These are phyloP conservation scores for Uromyces viciae-fabae DNA, from an alignment of 1,284 basidiomycete genomes.

Conservation along the genomic window DNA sequence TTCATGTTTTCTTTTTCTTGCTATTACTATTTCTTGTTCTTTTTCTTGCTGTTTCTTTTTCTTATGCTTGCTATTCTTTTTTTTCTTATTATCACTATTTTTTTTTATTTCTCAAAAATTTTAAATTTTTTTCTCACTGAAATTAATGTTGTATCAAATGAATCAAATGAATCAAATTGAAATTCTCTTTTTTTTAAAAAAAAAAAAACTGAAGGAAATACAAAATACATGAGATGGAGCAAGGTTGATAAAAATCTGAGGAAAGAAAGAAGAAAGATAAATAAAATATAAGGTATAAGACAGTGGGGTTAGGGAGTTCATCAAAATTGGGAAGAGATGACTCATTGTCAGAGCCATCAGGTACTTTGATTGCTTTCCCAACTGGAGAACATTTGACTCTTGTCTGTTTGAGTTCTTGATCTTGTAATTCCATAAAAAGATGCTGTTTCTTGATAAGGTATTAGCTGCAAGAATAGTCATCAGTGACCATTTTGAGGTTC, in stretches of 20 bases:
- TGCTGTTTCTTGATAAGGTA: too few relatives aligned
- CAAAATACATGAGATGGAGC: neutral
- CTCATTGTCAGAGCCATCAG: too few relatives aligned
- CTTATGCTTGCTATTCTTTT: neutral
- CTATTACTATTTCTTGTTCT: neutral
- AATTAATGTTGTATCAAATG: neutral
- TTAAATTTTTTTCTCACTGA: neutral
- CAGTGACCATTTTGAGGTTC: too few relatives aligned
- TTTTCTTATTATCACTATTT: neutral
- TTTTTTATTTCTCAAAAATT: neutral
- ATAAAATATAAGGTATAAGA: neutral
- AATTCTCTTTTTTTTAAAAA: neutral
- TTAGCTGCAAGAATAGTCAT: too few relatives aligned
- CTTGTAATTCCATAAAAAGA: too few relatives aligned
- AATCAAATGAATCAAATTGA: neutral
- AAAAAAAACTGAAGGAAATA: too few relatives aligned
- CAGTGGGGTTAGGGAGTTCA: neutral
- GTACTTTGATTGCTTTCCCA: too few relatives aligned
- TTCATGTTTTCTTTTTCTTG: neutral
- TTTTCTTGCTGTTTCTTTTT: neutral
- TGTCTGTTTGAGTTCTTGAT: too few relatives aligned
- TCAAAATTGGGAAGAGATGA: neutral
- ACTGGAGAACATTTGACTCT: too few relatives aligned
- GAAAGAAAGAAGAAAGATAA: neutral
- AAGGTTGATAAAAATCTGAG: neutral